Conservation (phyloP, 2,329 filamentous ascomycete genomes). For the Laburnicola sp. region DNA sequence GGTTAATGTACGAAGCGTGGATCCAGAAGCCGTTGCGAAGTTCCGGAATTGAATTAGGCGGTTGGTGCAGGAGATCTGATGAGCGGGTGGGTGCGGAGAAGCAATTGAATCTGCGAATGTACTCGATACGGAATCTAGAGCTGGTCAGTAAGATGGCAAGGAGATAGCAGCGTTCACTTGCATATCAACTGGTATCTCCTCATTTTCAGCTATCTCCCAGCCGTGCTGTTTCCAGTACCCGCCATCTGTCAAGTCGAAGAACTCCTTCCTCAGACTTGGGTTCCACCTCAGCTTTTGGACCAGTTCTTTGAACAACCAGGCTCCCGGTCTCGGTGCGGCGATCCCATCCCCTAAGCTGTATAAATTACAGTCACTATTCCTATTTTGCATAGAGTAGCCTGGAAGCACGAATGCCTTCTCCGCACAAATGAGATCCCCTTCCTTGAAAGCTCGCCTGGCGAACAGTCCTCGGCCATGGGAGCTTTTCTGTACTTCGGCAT, state of each 20-base stretch:
- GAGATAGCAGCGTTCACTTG: slow-evolving; percentile 9
- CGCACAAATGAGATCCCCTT: slow-evolving; percentile 58
- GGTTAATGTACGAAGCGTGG: slow-evolving; percentile 48
- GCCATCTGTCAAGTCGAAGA: slow-evolving; percentile 46
- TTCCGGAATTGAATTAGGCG: slow-evolving; percentile 16
- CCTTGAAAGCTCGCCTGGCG: slow-evolving; percentile 52
- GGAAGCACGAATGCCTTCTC: slow-evolving; percentile 57
- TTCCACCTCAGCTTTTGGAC: slow-evolving; percentile 54
- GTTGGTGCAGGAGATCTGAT: slow-evolving; percentile 18
- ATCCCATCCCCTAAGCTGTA: slow-evolving; percentile 32
- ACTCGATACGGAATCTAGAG: slow-evolving; percentile 49
- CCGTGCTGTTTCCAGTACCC: slow-evolving; percentile 29
- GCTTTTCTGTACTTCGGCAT: slow-evolving; percentile 43
- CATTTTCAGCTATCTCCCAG: slow-evolving; percentile 38
- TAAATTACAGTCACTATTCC: slow-evolving; percentile 22
- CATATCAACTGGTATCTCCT: slow-evolving; percentile 48
- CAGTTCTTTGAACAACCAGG: slow-evolving; percentile 46
- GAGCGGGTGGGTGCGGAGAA: slow-evolving; percentile 46
- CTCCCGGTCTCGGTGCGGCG: slow-evolving; percentile 42
- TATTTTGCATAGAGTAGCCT: slow-evolving; percentile 44
- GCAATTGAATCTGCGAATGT: slow-evolving; percentile 50
- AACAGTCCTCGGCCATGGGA: slow-evolving; percentile 56
- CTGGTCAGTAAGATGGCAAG: neutral
- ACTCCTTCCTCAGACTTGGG: slow-evolving; percentile 32
- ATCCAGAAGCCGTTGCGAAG: slow-evolving; percentile 46